Evolutionary conservation across 2,329 filamentous ascomycete genomes (phyloP).

Genomic region (Plectosphaerella plurivora): DNA sequence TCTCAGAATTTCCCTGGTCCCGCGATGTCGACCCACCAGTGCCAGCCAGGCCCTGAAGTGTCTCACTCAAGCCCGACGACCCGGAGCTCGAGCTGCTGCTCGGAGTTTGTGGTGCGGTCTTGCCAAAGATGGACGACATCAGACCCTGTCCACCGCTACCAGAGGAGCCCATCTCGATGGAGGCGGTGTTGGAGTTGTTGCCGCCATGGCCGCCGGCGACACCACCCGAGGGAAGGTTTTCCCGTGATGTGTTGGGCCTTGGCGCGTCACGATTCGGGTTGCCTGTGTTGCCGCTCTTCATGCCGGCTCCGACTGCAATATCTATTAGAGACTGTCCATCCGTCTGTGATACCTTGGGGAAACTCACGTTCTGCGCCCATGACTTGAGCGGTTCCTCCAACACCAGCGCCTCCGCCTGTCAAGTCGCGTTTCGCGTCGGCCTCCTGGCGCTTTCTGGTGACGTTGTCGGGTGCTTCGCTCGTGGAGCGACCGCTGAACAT

Average conservation of each 20-base stretch:
- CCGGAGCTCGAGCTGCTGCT: neutral
- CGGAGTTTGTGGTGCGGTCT: neutral
- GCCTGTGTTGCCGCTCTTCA: conserved; percentile 9
- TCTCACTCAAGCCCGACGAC: conserved; percentile 1
- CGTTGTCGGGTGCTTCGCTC: neutral
- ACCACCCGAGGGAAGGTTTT: conserved; percentile 27
- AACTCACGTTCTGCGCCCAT: conserved; percentile 19
- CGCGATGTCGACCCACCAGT: conserved; percentile 15
- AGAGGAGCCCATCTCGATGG: conserved; percentile 1
- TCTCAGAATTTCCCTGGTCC: conserved; percentile 2
- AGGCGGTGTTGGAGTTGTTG: conserved; percentile 17
- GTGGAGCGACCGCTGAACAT: conserved; percentile 4
- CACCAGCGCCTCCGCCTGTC: conserved; percentile 23
- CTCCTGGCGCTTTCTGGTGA: conserved; percentile 2
- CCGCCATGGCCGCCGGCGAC: conserved; percentile 25
- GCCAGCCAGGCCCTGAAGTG: conserved; percentile 16
- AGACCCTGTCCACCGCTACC: neutral
- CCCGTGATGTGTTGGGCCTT: conserved; percentile 16
- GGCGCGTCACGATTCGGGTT: conserved; percentile 14
- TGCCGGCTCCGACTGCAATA: conserved; percentile 10
- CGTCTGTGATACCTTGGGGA: no score
- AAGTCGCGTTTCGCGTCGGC: conserved; percentile 23
- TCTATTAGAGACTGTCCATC: no score
- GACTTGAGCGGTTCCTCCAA: conserved; percentile 22
- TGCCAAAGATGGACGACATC: neutral